Conservation (phyloP, 805 yeast species). For the Naumovozyma baii region DNA sequence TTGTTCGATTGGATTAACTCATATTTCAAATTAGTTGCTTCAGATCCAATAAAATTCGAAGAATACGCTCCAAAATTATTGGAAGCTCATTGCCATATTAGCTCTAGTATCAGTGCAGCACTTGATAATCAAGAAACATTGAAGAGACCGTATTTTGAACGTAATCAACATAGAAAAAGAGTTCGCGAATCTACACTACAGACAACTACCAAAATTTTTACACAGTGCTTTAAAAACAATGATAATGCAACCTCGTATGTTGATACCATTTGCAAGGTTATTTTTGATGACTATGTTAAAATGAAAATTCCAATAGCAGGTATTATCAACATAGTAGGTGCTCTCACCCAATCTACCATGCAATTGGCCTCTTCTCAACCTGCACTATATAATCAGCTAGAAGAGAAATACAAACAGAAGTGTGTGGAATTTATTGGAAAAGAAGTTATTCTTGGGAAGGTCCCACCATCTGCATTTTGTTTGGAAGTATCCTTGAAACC, state of each 20-base stretch:
- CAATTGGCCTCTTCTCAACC: constrained; percentile 18
- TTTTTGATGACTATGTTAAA: constrained; percentile 8
- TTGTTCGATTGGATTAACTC: constrained; percentile 48
- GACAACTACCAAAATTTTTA: constrained; percentile 20
- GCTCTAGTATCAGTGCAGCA: constrained; percentile 22
- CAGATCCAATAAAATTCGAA: constrained; percentile 19
- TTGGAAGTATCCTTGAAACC: constrained; percentile 37
- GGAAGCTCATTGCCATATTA: constrained; percentile 30
- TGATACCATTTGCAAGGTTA: constrained; percentile 6
- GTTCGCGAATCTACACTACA: constrained; percentile 30
- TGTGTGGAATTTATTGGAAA: constrained; percentile 28
- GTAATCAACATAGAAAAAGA: constrained; percentile 34
- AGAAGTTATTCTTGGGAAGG: constrained; percentile 39
- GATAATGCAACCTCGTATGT: constrained; percentile 7
- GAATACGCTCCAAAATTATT: constrained; percentile 32
- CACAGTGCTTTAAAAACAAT: constrained; percentile 18
- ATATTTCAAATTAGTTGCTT: constrained; percentile 22
- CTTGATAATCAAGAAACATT: constrained; percentile 18
- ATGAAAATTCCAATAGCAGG: constrained; percentile 30
- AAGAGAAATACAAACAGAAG: constrained; percentile 13
- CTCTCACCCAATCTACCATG: constrained; percentile 26
- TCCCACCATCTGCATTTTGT: constrained; percentile 32
- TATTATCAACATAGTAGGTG: constrained; percentile 30
- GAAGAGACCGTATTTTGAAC: constrained; percentile 18
- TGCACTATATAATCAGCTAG: constrained; percentile 14